These are phyloP conservation scores for Phyllosticta capitalensis DNA, from an alignment of 2,329 filamentous ascomycete species.

Conservation along the genomic window DNA sequence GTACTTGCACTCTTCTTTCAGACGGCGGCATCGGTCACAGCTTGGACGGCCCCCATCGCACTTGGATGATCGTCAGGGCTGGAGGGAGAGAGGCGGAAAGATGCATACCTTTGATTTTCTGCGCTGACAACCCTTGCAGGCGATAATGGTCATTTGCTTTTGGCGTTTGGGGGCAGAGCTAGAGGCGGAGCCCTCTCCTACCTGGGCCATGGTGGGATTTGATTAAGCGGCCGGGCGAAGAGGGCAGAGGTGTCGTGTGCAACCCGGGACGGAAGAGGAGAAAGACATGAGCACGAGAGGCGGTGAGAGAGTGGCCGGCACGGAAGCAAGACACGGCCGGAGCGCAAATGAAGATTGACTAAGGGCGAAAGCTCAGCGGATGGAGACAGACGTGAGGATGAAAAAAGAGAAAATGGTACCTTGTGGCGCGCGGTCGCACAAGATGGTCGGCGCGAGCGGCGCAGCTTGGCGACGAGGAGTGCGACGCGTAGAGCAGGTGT, in stretches of 20 bases:
- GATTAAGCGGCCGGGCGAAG: not conserved
- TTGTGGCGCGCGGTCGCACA: not conserved
- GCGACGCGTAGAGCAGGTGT: not conserved
- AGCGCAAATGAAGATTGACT: not conserved
- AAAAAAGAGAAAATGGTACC: not conserved
- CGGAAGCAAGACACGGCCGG: not conserved
- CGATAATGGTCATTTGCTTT: constrained; percentile 8
- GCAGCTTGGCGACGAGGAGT: not conserved
- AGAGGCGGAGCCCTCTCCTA: not conserved
- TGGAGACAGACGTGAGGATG: not conserved
- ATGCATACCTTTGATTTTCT: constrained; percentile 7
- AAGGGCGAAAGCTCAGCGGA: not conserved
- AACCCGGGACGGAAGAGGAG: too few species aligned
- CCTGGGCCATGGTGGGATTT: constrained; percentile 1
- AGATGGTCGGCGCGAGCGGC: not conserved
- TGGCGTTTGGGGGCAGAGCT: constrained; percentile 1
- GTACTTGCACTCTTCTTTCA: constrained; percentile 7
- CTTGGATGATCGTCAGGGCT: not conserved
- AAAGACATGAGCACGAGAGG: not conserved
- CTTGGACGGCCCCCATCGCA: constrained; percentile 6
- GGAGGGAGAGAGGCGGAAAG: not conserved
- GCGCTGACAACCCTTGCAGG: constrained; percentile 8
- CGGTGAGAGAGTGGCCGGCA: not conserved
- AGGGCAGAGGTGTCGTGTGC: not conserved
- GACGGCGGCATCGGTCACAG: constrained; percentile 3